A percentile compares a stretch with the other conserved stretches of the same genome.
phyloP scores from a whole-genome alignment of 1,139 yeast genomes.

The Keqinozyma sinolaborantium region DNA sequence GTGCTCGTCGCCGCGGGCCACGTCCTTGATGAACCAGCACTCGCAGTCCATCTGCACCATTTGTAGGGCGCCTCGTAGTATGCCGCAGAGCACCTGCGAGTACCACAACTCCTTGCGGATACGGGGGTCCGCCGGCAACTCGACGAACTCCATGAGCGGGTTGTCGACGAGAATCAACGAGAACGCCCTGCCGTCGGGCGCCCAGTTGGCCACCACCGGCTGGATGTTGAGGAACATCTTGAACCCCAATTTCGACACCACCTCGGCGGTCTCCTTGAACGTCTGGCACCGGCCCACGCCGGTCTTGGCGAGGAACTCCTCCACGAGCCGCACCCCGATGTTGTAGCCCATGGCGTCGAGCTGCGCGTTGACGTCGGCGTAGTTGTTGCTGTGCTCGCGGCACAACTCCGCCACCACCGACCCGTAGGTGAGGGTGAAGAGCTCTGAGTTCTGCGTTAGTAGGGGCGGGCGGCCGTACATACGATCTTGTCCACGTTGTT shows the following conservation, averaged over 20 bases:
- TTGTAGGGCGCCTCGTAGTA: slow-evolving; percentile 84
- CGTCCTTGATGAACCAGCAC: slow-evolving; percentile 75
- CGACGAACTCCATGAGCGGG: slow-evolving; percentile 94
- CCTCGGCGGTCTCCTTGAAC: slow-evolving; percentile 85
- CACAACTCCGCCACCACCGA: slow-evolving; percentile 92
- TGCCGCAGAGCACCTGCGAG: slow-evolving; percentile 87
- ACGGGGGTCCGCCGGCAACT: slow-evolving; percentile 73
- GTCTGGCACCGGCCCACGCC: slow-evolving; percentile 78
- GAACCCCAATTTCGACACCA: slow-evolving; percentile 82
- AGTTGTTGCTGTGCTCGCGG: slow-evolving; percentile 75
- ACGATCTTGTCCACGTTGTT: slow-evolving; percentile 82
- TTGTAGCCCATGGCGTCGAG: slow-evolving; percentile 93
- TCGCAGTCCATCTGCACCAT: slow-evolving; percentile 96
- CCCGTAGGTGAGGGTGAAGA: slow-evolving; percentile 91
- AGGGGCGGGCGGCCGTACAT: slow-evolving; percentile 21
- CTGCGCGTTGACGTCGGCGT: slow-evolving; percentile 74
- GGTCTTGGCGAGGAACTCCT: slow-evolving; percentile 87
- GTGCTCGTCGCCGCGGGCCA: slow-evolving; percentile 73
- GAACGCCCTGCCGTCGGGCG: slow-evolving; percentile 70
- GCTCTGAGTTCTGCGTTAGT: slow-evolving; percentile 67
- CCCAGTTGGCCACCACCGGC: slow-evolving; percentile 78
- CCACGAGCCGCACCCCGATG: slow-evolving; percentile 87
- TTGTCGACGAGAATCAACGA: slow-evolving; percentile 75
- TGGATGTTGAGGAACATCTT: slow-evolving; percentile 80
- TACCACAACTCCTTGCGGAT: slow-evolving; percentile 84